A percentile compares a stretch with the other conserved stretches of the same genome.
Evolutionary conservation across 2,329 filamentous ascomycete species (phyloP).

Genomic region (Monascus ruber): DNA sequence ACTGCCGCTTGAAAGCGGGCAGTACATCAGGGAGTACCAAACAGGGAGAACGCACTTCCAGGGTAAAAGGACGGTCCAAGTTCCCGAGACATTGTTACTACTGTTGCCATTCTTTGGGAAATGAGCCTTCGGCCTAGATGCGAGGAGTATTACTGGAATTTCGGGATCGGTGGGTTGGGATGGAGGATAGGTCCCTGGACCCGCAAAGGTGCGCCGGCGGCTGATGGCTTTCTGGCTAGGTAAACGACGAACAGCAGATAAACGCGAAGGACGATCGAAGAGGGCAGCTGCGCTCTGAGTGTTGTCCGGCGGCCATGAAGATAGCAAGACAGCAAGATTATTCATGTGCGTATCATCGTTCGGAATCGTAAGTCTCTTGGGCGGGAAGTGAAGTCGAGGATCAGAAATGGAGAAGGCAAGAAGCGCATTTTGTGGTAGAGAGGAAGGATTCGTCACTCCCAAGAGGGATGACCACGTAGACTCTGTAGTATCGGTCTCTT

Average conservation of each 20-base stretch:
- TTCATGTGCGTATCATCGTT: conserved; percentile 22
- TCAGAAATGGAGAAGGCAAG: conserved; percentile 66
- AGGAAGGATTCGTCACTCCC: conserved; percentile 53
- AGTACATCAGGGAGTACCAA: conserved; percentile 80
- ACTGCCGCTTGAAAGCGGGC: conserved; percentile 64
- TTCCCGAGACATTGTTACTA: conserved; percentile 49
- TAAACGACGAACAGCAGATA: conserved; percentile 53
- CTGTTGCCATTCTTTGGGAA: conserved; percentile 14
- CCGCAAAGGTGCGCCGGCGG: conserved; percentile 54
- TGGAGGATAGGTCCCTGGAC: conserved; percentile 52
- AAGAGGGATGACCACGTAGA: conserved; percentile 31
- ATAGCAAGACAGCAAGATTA: conserved; percentile 48
- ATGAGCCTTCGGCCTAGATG: conserved; percentile 39
- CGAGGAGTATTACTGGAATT: conserved; percentile 65
- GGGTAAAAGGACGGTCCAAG: conserved; percentile 75
- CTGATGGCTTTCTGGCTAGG: conserved; percentile 72
- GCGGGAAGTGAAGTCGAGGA: conserved; percentile 68
- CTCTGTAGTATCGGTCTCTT: conserved; percentile 20
- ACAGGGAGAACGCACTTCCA: conserved; percentile 81
- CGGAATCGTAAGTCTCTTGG: conserved; percentile 41
- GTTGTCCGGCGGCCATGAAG: conserved; percentile 56
- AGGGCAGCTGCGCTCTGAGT: conserved; percentile 41
- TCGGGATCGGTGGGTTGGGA: conserved; percentile 52
- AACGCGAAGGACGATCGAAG: conserved; percentile 57
- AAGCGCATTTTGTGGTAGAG: conserved; percentile 58